Evolutionary conservation across 805 yeast species (phyloP).

Genomic region (Candida namnaoensis): DNA sequence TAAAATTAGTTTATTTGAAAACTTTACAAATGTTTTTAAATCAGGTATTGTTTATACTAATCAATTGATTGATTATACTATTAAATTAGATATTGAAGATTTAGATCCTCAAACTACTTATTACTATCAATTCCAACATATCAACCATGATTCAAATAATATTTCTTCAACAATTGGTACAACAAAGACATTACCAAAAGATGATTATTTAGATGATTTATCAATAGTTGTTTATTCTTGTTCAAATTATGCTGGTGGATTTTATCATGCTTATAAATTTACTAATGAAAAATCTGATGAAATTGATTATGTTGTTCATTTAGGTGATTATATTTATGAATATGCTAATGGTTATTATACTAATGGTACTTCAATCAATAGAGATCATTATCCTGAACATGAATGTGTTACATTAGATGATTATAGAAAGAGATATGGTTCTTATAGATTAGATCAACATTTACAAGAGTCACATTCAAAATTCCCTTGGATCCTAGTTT

Average conservation of each 20-base stretch:
- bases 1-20: neutral
- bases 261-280: slow-evolving; percentile 13
- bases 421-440: slow-evolving; percentile 14
- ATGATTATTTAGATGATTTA: slow-evolving; percentile 6
- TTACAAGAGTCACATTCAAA: slow-evolving; percentile 13
- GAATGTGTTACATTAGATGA: slow-evolving; percentile 13
- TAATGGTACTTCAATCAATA: slow-evolving; percentile 11
- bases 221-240: slow-evolving; percentile 16
- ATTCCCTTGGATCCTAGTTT: slow-evolving; percentile 17
- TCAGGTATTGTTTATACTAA: slow-evolving; percentile 3
- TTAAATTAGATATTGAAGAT: slow-evolving; percentile 12
- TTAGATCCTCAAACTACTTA: slow-evolving; percentile 11
- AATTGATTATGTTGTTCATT: slow-evolving; percentile 15
- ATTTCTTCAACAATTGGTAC: slow-evolving; percentile 7
- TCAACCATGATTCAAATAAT: neutral
- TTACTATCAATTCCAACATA: slow-evolving; percentile 9
- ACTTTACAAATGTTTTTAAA: neutral
- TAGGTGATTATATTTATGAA: slow-evolving; percentile 19
- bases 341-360: slow-evolving; percentile 15
- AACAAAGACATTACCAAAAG: slow-evolving; percentile 13
- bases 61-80: slow-evolving; percentile 11
- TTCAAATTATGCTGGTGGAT: slow-evolving; percentile 17
- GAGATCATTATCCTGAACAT: slow-evolving; percentile 12
- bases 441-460: slow-evolving; percentile 13
- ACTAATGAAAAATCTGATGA: slow-evolving; percentile 9